Percentiles rank a stretch among this genome's conserved stretches.
These are phyloP conservation scores for Ophiocordyceps camponoti-rufipedis DNA, from an alignment of 2,329 filamentous ascomycete genomes.

Conservation along the genomic window DNA sequence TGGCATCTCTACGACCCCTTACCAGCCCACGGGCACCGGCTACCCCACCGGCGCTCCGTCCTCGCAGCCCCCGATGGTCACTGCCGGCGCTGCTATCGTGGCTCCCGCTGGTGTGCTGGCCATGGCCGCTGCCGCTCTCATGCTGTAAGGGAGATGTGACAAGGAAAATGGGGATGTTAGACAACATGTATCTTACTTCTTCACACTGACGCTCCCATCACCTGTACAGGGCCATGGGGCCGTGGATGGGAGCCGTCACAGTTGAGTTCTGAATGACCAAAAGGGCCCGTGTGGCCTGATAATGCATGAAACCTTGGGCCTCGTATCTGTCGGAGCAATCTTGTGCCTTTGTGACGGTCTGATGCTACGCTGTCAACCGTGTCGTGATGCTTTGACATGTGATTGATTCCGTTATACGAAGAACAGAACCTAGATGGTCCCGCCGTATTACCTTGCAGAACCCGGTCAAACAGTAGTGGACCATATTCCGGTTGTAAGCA, in stretches of 20 bases:
- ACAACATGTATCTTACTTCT: neutral
- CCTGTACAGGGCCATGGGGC: neutral
- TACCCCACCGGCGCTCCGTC: neutral
- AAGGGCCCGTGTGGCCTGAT: neutral
- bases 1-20: neutral
- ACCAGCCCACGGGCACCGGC: slow-evolving; percentile 2
- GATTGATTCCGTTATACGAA: too few species aligned
- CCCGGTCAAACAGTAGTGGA: too few species aligned
- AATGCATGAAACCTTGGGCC: neutral
- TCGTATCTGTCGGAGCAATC: neutral
- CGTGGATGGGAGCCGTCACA: neutral
- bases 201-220: neutral
- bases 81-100: slow-evolving; percentile 4
- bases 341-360: too few species aligned
- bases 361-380: too few species aligned
- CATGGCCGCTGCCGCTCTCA: slow-evolving; percentile 4
- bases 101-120: slow-evolving; percentile 5
- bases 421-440: too few species aligned
- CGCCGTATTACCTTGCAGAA: too few species aligned
- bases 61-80: slow-evolving; percentile 1
- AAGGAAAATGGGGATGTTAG: neutral
- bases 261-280: neutral
- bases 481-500: too few species aligned
- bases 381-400: too few species aligned
- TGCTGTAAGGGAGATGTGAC: neutral